Percentiles rank a stretch among this genome's conserved stretches.
These are phyloP conservation scores for Vitis hybrid DNA, from an alignment of 177 flowering plant genomes.

Conservation along the genomic window DNA sequence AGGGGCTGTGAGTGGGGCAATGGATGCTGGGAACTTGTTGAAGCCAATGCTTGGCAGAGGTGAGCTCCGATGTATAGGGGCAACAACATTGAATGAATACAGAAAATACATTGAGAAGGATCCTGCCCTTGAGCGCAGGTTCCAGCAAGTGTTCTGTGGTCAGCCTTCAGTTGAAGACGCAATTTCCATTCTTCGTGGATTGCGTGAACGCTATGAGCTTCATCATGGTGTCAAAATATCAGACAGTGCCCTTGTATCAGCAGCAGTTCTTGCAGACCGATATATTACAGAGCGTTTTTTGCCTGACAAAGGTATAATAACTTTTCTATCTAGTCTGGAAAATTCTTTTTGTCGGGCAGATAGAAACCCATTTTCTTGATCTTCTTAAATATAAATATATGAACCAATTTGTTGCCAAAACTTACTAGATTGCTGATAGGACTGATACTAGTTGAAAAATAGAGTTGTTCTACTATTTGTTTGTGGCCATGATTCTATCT, in stretches of 20 bases:
- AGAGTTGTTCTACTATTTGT: too few species aligned
- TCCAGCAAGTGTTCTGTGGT: slow-evolving; percentile 84
- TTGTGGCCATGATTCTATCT: too few species aligned
- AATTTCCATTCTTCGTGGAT: slow-evolving; percentile 83
- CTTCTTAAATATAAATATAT: not conserved
- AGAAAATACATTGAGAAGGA: slow-evolving; percentile 94
- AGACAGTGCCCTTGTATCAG: slow-evolving; percentile 87
- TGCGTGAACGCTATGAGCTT: slow-evolving; percentile 83
- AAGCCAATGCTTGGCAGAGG: slow-evolving; percentile 96
- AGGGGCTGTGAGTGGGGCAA: slow-evolving; percentile 84
- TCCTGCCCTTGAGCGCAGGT: slow-evolving; percentile 90
- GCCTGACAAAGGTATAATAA: slow-evolving; percentile 73
- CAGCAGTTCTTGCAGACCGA: slow-evolving; percentile 81
- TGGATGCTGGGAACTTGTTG: slow-evolving; percentile 92
- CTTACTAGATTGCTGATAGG: too few species aligned
- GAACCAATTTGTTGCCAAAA: too few species aligned
- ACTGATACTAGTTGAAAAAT: too few species aligned
- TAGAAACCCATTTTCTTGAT: not conserved
- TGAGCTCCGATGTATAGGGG: slow-evolving; percentile 91
- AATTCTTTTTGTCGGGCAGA: not conserved
- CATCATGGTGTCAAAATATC: slow-evolving; percentile 95
- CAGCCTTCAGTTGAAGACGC: slow-evolving; percentile 92
- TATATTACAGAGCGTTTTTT: slow-evolving; percentile 84
- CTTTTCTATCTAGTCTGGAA: not conserved
- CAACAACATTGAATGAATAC: slow-evolving; percentile 88